Evolutionary conservation across 106 monocot species (phyloP).

Genomic region (Ottelia alismoides): DNA sequence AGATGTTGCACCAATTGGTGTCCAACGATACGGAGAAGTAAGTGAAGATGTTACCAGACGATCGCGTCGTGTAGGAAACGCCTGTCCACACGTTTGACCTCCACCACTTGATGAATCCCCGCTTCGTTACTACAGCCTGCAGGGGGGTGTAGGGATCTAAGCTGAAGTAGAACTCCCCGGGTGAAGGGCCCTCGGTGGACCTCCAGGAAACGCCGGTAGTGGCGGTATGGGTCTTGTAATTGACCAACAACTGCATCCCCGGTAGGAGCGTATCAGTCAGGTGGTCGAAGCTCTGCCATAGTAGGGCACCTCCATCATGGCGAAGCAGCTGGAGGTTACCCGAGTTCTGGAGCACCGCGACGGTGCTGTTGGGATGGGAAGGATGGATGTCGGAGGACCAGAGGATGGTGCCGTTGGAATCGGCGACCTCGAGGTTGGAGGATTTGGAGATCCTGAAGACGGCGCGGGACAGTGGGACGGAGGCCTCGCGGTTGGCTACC

Average conservation of each 20-base stretch:
- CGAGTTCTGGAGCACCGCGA: constrained; percentile 18
- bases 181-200: constrained; percentile 22
- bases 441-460: not conserved
- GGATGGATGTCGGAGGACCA: constrained; percentile 12
- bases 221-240: constrained; percentile 11
- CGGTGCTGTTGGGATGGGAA: not conserved
- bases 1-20: not conserved
- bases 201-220: constrained; percentile 25
- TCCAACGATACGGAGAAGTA: not conserved
- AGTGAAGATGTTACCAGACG: not conserved
- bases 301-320: constrained; percentile 1
- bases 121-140: constrained; percentile 23
- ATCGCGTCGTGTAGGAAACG: constrained; percentile 19
- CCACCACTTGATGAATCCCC: constrained; percentile 15
- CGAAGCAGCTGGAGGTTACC: constrained; percentile 31
- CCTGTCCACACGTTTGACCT: constrained; percentile 22
- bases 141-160: constrained; percentile 20
- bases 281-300: constrained; percentile 44
- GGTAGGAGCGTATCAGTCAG: constrained; percentile 38
- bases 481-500: constrained; percentile 16
- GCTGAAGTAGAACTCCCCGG: constrained; percentile 20
- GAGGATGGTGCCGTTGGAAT: not conserved
- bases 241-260: constrained; percentile 24
- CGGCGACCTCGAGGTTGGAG: constrained; percentile 4
- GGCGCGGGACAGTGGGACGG: not conserved